phyloP scores from a whole-genome alignment of 352 stramenopile genomes.

The Pythium aristosporum region DNA sequence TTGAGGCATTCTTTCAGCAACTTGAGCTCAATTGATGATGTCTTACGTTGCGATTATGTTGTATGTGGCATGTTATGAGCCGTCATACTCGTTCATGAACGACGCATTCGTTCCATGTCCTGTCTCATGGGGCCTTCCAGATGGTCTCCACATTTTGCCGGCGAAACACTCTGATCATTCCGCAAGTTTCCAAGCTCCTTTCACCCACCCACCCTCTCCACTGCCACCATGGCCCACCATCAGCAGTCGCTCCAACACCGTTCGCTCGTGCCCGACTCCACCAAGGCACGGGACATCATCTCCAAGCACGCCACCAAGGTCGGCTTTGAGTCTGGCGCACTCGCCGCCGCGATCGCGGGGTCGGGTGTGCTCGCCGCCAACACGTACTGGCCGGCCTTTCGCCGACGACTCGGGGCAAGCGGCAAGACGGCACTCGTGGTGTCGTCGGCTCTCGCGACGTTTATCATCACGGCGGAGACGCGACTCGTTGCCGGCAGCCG shows the following conservation, averaged over 20 bases:
- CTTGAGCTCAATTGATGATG: background rate
- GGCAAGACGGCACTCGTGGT: slow-evolving; percentile 76
- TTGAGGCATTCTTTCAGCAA: too few relatives aligned
- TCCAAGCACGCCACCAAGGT: slow-evolving; percentile 60
- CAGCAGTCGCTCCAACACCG: background rate
- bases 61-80: background rate
- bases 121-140: too few relatives aligned
- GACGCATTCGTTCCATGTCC: too few relatives aligned
- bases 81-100: too few relatives aligned
- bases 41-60: background rate
- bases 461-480: slow-evolving; percentile 66
- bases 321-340: slow-evolving; percentile 30
- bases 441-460: slow-evolving; percentile 55
- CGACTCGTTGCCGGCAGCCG: slow-evolving; percentile 56
- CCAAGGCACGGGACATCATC: slow-evolving; percentile 54
- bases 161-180: background rate
- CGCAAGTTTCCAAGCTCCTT: background rate
- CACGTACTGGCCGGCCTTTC: slow-evolving; percentile 60
- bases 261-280: slow-evolving; percentile 1
- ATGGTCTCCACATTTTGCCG: too few relatives aligned
- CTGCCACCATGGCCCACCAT: background rate
- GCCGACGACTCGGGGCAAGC: slow-evolving; percentile 61
- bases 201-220: background rate
- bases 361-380: slow-evolving; percentile 38
- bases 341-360: slow-evolving; percentile 34